Evolutionary conservation across 2,329 filamentous ascomycete species (phyloP), one percentile per base, ranked within the genome.

Genomic region (Pyrenophora graminea): DNA sequence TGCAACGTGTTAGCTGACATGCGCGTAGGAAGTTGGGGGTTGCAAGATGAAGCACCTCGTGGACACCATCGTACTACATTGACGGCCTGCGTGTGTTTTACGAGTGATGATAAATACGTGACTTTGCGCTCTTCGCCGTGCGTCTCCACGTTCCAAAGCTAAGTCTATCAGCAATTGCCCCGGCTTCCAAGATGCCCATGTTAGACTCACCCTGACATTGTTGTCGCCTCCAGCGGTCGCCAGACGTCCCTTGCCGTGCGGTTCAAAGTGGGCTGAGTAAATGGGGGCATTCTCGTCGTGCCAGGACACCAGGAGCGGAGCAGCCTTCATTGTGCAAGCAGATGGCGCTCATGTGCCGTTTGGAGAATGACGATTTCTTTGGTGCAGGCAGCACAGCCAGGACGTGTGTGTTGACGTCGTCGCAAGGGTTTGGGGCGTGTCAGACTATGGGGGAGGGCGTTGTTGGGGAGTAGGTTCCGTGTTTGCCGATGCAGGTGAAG

Each of bases 11-110:
- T 41, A 71, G 64, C 34, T 15, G 17, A 31, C 15, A 40, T 38
- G 37, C 10, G 18, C 13, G 39, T 30, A 21, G 19, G 30, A 25
- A n/a, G 48, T 60, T 60, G 33, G 30, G 36, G 13, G 19, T 18
- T 27, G 18, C 9, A 6, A 30, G 27, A 30, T 13, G 3, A 44
- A n/a, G 51, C 80, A 95, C 92, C 93, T 82, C 90, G 90, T 19
- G 94, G 94, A 66, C 90, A 90, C 85, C 94, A 99, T 66, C 94
- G 85, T 45, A 99, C 94, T 33, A 99, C 94, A 78, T 99, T 99
- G 65, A 99, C 94, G 38, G 94, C 91, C 74, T 97, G 93, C 18
- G 92, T 95, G 75, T 99, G 94, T 72, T 96, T 97, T 55, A 86
- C 82, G 47, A 99, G 83, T 2, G 93, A 97, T 12, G 91, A 91